Base-by-base conservation (phyloP, 768 basidiomycete genomes). In the Collybiopsis confluens region DNA sequence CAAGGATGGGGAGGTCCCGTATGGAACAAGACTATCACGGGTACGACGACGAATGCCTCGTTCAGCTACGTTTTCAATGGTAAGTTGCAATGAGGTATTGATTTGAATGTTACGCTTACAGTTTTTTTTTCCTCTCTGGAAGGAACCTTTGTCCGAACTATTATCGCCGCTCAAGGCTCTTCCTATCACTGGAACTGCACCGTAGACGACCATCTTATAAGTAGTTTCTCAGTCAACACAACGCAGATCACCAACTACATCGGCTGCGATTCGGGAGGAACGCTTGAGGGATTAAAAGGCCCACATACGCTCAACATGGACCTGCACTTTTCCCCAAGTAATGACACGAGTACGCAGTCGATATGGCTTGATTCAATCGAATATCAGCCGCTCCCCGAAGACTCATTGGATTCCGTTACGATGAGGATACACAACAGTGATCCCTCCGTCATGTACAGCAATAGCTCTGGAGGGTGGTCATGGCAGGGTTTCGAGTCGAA, bases 41-140 rank as follows among this genome's bases (percentile, higher is more conserved):
- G 47, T 15, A 48, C 47, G 3, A 48, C 47, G 9, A 37, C 35
- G 9, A 48, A 48, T 48, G 47, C 33, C 11, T 48, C 30, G 7
- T 24, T 48, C 30, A 48, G 47, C 21, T 48, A 48, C 21, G 37
- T 15, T 21, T 48, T 48, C 13, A 48, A 48, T 21, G 47, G 47
- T 48, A 23, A 40, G n/a, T n/a, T n/a, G n/a, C n/a, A n/a, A n/a
- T n/a, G n/a, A n/a, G n/a, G n/a, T n/a, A n/a, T n/a, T n/a, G n/a
- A n/a, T n/a, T n/a, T n/a, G n/a, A n/a, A n/a, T n/a, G n/a, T n/a
- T n/a, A n/a, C n/a, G n/a, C n/a, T n/a, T n/a, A n/a, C n/a, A n/a
- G n/a, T n/a, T n/a, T n/a, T n/a, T n/a, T n/a, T 27, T 45, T n/a
- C 21, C 4, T 18, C 15, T 26, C 3, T 9, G 4, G 16, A 42